These are phyloP conservation scores for Cinnamomum micranthum DNA, from an alignment of 164 flowering plant species.

Conservation along the genomic window DNA sequence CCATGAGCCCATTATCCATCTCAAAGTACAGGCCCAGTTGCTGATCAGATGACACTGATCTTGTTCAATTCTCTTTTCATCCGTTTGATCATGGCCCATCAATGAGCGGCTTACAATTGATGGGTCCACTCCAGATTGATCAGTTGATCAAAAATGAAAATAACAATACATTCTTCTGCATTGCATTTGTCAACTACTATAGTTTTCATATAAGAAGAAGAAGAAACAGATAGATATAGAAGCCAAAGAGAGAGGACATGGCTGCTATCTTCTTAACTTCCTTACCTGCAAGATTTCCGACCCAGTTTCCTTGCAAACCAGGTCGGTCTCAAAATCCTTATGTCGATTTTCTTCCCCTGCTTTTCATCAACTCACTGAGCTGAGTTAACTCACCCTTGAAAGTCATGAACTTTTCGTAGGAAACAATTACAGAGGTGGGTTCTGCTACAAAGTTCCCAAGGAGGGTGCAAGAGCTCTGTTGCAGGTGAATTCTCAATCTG, in stretches of 20 bases:
- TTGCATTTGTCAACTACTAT: no score
- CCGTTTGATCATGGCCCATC: no score
- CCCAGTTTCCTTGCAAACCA: neutral
- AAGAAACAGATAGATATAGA: neutral
- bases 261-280: neutral
- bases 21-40: no score
- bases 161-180: no score
- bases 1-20: no score
- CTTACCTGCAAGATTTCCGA: constrained; percentile 1
- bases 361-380: neutral
- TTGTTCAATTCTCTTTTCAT: no score
- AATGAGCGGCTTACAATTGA: no score
- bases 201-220: no score
- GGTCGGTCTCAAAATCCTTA: neutral
- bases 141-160: no score
- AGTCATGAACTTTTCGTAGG: neutral
- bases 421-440: neutral
- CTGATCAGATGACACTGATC: no score
- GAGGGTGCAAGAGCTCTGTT: constrained; percentile 2
- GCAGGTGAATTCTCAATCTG: neutral
- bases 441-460: neutral
- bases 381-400: neutral
- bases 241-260: neutral
- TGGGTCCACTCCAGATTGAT: no score
- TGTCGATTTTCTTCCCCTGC: neutral